Base-by-base conservation (phyloP, 2,329 filamentous ascomycete genomes). In the Orbilia oligospora region DNA sequence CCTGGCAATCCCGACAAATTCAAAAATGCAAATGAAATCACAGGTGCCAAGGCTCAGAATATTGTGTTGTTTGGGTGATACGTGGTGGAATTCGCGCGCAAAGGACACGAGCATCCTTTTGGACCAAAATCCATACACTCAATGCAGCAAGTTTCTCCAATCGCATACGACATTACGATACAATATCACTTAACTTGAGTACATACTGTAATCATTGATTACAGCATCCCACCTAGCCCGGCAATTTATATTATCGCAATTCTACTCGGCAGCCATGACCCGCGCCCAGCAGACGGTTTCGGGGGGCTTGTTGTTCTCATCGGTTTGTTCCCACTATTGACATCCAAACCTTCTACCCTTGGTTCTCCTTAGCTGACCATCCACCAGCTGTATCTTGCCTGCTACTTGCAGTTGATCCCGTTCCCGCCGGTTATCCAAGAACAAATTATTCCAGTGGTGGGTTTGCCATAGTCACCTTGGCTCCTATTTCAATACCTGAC, bases 231-330 rank as follows among this genome's bases (percentile, higher is more conserved):
- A 8, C 5, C 20, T 9, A 16, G 20, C 44, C n/a, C n/a, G n/a
- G n/a, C 33, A n/a, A 12, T 12, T 38, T 18, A 38, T 24, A 72
- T 41, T 22, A 22, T 41, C 18, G 16, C 22, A 38, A 33, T 27
- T 16, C 30, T 6, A 55, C 24, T n/a, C 65, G 71, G 76, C 82
- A 86, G 91, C 12, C 81, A 98, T 98, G 96, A 97, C 96, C 81
- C 93, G 94, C 86, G 96, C 96, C 22, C 91, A 93, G 85, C 94
- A 98, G 86, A 95, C 93, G 81, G 91, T 97, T 84, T 97, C 94
- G 80, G 88, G 97, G 83, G 91, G 90, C 83, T 90, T 97, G 83
- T 89, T 97, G 82, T 89, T 96, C 85, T 93, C 93, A 83, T 97
- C 94, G 44, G 94, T 97, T 91, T 82, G 90, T 55, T 67, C 70